Evolutionary conservation across 2,329 filamentous ascomycete species (phyloP).

Genomic region (Periconia digitata): DNA sequence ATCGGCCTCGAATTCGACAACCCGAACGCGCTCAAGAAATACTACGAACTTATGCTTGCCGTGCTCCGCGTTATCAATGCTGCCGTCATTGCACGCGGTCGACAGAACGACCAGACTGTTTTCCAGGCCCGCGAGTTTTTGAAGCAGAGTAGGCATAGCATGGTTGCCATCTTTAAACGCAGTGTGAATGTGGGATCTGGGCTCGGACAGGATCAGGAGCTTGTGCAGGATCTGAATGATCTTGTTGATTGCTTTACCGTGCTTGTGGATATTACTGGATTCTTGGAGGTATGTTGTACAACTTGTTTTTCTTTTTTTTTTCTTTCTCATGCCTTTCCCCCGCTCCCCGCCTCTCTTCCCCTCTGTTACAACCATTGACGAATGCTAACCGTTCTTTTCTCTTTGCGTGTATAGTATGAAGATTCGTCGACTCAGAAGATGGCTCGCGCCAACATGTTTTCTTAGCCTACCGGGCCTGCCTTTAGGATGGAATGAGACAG

Average conservation of each 20-base stretch:
- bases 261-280: conserved; percentile 78
- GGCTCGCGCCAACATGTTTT: conserved; percentile 14
- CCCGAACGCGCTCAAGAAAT: conserved; percentile 70
- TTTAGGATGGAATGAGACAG: too few relatives aligned
- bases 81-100: conserved; percentile 76
- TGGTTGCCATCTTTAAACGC: conserved; percentile 87
- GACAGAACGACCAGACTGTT: conserved; percentile 73
- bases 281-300: conserved; percentile 73
- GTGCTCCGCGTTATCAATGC: conserved; percentile 81
- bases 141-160: conserved; percentile 76
- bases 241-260: conserved; percentile 84
- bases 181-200: conserved; percentile 71
- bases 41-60: conserved; percentile 80
- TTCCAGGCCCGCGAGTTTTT: conserved; percentile 79
- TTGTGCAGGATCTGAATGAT: conserved; percentile 69
- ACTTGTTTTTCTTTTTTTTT: not conserved
- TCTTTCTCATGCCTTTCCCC: too few relatives aligned
- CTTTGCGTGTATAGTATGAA: conserved; percentile 30
- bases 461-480: too few relatives aligned
- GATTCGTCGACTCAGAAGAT: conserved; percentile 28
- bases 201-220: conserved; percentile 52
- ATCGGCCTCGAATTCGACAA: conserved; percentile 78
- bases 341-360: not conserved
- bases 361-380: too few relatives aligned
- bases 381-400: conserved; percentile 4